Conservation (phyloP, 345 rosid genomes). For the Euphorbia tirucalli region DNA sequence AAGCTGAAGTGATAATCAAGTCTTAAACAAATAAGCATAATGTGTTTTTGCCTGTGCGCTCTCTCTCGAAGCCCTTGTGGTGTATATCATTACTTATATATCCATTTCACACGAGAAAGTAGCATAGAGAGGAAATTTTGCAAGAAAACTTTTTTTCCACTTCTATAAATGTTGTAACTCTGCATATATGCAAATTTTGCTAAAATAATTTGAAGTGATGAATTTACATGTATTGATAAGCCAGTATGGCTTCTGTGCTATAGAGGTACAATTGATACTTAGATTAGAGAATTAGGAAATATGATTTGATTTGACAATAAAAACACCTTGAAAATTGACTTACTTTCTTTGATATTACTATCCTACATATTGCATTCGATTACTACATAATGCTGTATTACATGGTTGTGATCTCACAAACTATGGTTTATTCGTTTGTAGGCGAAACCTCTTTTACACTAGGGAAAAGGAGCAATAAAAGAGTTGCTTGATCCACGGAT, state of each 20-base stretch:
- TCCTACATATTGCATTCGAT: not conserved
- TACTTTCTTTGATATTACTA: too few relatives aligned
- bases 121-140: not conserved
- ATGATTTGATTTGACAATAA: not conserved
- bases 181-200: too few relatives aligned
- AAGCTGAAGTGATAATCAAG: too few relatives aligned
- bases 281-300: not conserved
- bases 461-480: constrained; percentile 57
- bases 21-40: too few relatives aligned
- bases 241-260: too few relatives aligned
- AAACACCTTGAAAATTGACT: too few relatives aligned
- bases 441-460: constrained; percentile 76
- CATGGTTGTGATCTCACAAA: not conserved
- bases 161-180: not conserved
- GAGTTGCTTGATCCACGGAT: constrained; percentile 71
- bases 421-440: constrained; percentile 23
- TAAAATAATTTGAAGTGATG: too few relatives aligned
- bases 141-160: not conserved
- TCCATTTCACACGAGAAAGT: too few relatives aligned
- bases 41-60: too few relatives aligned
- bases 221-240: too few relatives aligned
- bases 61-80: too few relatives aligned
- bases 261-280: not conserved
- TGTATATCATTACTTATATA: too few relatives aligned
- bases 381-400: not conserved